Evolutionary conservation across 2,329 filamentous ascomycete genomes (phyloP).

Genomic region (Massarina eburnea): DNA sequence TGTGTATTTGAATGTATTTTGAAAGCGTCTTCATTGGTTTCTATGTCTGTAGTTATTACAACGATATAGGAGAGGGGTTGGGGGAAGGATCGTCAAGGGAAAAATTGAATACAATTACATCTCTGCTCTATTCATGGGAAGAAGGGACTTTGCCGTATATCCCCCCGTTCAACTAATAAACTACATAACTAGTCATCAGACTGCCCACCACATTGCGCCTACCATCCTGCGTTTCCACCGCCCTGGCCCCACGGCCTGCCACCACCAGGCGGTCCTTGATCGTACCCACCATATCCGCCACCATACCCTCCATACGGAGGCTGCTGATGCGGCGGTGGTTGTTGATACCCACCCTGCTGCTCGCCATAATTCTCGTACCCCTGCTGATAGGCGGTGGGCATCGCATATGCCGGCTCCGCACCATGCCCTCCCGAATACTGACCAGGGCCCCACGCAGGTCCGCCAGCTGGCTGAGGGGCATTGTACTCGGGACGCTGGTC

Average conservation of each 20-base stretch:
- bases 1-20: conserved; percentile 11
- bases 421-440: conserved; percentile 37
- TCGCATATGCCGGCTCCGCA: conserved; percentile 33
- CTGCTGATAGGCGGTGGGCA: conserved; percentile 42
- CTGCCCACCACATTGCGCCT: too few relatives aligned
- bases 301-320: conserved; percentile 1
- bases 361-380: conserved; percentile 35
- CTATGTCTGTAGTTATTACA: conserved; percentile 18
- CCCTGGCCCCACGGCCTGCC: conserved; percentile 36
- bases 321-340: conserved; percentile 16
- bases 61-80: conserved; percentile 7
- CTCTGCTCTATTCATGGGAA: conserved; percentile 13
- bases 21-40: conserved; percentile 12
- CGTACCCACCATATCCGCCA: conserved; percentile 17
- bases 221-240: conserved; percentile 32
- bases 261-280: conserved; percentile 17
- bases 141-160: not conserved
- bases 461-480: conserved; percentile 19
- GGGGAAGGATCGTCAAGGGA: not conserved
- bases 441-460: conserved; percentile 26
- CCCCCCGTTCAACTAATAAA: not conserved
- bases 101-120: conserved; percentile 13
- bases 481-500: conserved; percentile 29
- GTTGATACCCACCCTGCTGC: conserved; percentile 17
- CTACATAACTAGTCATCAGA: not conserved